A percentile compares a stretch with the other conserved stretches of the same genome.
Conservation (phyloP, 148 eudicot genomes). For the Beta vulgaris region DNA sequence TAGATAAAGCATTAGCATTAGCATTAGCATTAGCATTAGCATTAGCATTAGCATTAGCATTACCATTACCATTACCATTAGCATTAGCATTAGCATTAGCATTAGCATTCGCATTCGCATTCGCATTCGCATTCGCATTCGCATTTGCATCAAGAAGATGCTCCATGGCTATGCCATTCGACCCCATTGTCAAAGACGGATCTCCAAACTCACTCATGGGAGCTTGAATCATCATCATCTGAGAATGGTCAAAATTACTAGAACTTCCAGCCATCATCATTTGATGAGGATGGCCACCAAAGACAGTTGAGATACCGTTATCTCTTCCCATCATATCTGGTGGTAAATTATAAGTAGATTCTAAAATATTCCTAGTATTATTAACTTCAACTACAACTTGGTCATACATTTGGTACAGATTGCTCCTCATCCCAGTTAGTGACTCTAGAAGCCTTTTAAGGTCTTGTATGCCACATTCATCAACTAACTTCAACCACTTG, state of each 20-base stretch:
- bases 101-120: too few species aligned
- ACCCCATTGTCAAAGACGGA: slow-evolving; percentile 2
- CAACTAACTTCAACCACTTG: slow-evolving; percentile 32
- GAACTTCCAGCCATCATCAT: not conserved
- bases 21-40: not conserved
- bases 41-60: not conserved
- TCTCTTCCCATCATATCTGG: not conserved
- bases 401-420: not conserved
- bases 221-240: not conserved
- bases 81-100: too few species aligned
- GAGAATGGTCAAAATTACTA: not conserved
- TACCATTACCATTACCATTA: too few species aligned
- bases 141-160: not conserved
- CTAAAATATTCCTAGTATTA: not conserved
- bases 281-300: not conserved
- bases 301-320: not conserved
- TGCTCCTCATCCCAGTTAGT: not conserved
- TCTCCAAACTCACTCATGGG: slow-evolving; percentile 7
- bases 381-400: not conserved
- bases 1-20: not conserved
- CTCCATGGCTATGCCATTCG: not conserved
- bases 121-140: too few species aligned
- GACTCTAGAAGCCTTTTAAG: not conserved
- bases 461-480: not conserved
- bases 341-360: not conserved